Percentiles rank a stretch among this genome's conserved stretches.
Conservation (phyloP, 352 stramenopile genomes). For the Blastocystis sp. region DNA sequence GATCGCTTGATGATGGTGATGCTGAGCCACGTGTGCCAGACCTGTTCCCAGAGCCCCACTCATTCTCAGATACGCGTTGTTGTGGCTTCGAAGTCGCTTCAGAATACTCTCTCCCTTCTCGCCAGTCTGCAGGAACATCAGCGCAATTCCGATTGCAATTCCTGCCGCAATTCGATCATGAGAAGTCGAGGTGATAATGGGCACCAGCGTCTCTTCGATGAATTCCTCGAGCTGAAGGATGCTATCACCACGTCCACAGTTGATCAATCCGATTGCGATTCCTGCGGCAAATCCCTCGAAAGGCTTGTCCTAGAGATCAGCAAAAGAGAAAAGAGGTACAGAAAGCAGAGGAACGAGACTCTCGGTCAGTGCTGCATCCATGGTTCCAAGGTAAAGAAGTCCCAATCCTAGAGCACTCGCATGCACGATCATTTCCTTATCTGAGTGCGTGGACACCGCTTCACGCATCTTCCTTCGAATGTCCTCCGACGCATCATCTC, state of each 20-base stretch:
- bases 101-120: conserved; percentile 90
- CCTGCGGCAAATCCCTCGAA: conserved; percentile 91
- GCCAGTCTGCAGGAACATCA: conserved; percentile 76
- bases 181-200: conserved; percentile 92
- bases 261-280: conserved; percentile 90
- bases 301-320: conserved; percentile 86
- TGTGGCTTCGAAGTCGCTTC: conserved; percentile 89
- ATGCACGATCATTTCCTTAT: conserved; percentile 93
- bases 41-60: conserved; percentile 90
- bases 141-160: conserved; percentile 90
- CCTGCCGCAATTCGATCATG: conserved; percentile 99
- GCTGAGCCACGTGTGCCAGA: conserved; percentile 69
- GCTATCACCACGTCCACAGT: conserved; percentile 66
- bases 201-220: conserved; percentile 85
- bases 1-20: not conserved
- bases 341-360: conserved; percentile 66
- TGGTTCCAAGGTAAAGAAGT: conserved; percentile 71
- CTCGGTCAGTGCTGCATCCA: conserved; percentile 2
- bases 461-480: not conserved
- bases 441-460: conserved; percentile 65
- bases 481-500: not conserved
- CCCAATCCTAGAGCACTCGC: conserved; percentile 91
- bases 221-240: conserved; percentile 64
- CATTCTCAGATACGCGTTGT: conserved; percentile 83
- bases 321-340: conserved; percentile 78